Conservation (phyloP, 2,329 filamentous ascomycete genomes). For the Orbilia blumenaviensis region DNA sequence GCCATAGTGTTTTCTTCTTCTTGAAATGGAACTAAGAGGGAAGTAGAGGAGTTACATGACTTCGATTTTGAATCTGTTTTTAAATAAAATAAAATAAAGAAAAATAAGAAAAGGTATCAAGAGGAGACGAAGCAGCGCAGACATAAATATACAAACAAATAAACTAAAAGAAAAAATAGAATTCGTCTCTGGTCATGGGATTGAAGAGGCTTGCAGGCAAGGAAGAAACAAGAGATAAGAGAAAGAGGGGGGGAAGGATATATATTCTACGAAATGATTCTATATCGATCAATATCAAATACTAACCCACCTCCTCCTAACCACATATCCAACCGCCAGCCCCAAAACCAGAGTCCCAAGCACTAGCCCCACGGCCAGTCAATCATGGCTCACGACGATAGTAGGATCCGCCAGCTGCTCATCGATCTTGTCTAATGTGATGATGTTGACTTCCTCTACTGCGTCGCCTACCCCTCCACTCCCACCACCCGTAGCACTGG, state of each 20-base stretch:
- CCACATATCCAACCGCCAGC: slow-evolving; percentile 36
- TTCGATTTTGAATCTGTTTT: background rate
- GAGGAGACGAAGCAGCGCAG: no score
- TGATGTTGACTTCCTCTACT: slow-evolving; percentile 49
- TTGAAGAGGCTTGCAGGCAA: background rate
- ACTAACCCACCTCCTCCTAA: slow-evolving; percentile 37
- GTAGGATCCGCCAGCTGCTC: slow-evolving; percentile 48
- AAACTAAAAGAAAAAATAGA: slow-evolving; percentile 15
- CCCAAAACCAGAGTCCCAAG: slow-evolving; percentile 23
- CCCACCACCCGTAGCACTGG: background rate
- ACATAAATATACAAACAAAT: background rate
- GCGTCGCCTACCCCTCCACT: slow-evolving; percentile 25
- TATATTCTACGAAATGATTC: background rate
- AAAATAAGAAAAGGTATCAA: background rate
- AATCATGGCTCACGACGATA: slow-evolving; percentile 38
- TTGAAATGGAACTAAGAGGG: no score
- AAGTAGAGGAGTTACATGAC: background rate
- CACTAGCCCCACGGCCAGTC: slow-evolving; percentile 49
- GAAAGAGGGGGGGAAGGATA: background rate
- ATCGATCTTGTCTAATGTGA: slow-evolving; percentile 52
- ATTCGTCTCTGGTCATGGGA: slow-evolving; percentile 3
- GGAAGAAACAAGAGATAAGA: background rate
- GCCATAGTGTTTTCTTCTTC: no score
- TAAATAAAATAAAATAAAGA: background rate
- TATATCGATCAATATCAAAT: slow-evolving; percentile 16